Evolutionary conservation across 768 basidiomycete species (phyloP).

Genomic region (Serendipita sp.): DNA sequence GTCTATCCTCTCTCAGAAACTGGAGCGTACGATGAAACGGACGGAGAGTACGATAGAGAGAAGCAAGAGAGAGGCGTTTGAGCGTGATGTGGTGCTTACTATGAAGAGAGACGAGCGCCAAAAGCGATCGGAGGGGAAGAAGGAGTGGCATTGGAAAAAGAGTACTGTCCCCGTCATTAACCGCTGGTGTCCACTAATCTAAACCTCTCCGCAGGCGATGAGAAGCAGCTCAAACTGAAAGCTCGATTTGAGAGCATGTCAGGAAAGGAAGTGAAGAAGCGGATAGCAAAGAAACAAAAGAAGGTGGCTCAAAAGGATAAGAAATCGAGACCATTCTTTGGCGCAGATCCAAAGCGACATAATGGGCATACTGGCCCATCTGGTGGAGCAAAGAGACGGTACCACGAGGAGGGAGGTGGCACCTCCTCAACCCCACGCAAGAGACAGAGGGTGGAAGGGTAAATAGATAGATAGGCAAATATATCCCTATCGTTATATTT

Average conservation of each 20-base stretch:
- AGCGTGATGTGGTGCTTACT: slow-evolving; percentile 44
- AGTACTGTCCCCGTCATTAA: slow-evolving; percentile 24
- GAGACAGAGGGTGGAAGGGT: background rate
- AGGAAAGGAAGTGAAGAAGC: slow-evolving; percentile 74
- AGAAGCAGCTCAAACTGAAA: slow-evolving; percentile 53
- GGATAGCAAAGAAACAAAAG: slow-evolving; percentile 75
- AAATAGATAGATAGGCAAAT: background rate
- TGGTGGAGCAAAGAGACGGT: background rate
- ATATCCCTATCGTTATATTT: background rate
- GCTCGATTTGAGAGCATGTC: slow-evolving; percentile 65
- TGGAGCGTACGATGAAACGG: slow-evolving; percentile 61
- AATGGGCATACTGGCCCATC: no score
- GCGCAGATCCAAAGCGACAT: background rate
- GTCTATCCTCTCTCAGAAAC: slow-evolving; percentile 18
- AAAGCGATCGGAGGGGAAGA: slow-evolving; percentile 62
- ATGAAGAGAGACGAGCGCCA: slow-evolving; percentile 41
- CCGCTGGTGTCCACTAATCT: background rate
- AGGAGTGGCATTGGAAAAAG: slow-evolving; percentile 71
- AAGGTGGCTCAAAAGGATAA: slow-evolving; percentile 84
- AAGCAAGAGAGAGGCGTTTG: slow-evolving; percentile 51
- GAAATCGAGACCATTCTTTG: slow-evolving; percentile 50
- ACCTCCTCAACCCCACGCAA: background rate
- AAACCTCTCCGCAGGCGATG: slow-evolving; percentile 38
- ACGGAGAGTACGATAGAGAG: slow-evolving; percentile 63
- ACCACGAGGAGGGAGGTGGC: background rate